Conservation (phyloP, 306 rosid species). For the Inga leiocalycina region DNA sequence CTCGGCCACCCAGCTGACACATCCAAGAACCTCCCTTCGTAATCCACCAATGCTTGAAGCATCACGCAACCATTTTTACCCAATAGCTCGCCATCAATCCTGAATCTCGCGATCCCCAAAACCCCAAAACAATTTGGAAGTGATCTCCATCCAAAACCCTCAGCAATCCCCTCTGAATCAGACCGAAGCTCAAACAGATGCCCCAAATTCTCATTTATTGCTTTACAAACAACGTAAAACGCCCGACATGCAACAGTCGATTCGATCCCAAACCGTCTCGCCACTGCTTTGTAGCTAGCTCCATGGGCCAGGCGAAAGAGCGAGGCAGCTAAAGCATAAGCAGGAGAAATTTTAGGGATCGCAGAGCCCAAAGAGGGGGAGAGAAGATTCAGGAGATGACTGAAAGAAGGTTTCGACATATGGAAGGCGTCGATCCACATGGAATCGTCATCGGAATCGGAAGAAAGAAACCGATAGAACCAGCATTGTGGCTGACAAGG, state of each 20-base stretch:
- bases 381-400: slow-evolving; percentile 57
- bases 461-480: slow-evolving; percentile 69
- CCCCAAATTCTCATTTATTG: slow-evolving; percentile 49
- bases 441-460: slow-evolving; percentile 41
- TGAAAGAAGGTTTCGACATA: slow-evolving; percentile 65
- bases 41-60: slow-evolving; percentile 82
- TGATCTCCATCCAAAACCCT: slow-evolving; percentile 65
- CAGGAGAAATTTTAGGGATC: slow-evolving; percentile 47
- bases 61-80: slow-evolving; percentile 50
- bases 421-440: slow-evolving; percentile 65
- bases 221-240: slow-evolving; percentile 60
- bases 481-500: slow-evolving; percentile 43
- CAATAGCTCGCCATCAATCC: slow-evolving; percentile 39
- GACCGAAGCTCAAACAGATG: slow-evolving; percentile 64
- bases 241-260: slow-evolving; percentile 61
- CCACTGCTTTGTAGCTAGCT: slow-evolving; percentile 57
- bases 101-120: slow-evolving; percentile 59
- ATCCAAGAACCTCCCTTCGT: slow-evolving; percentile 74
- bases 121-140: slow-evolving; percentile 83
- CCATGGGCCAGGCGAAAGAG: slow-evolving; percentile 78
- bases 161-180: slow-evolving; percentile 44
- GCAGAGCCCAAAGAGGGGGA: slow-evolving; percentile 39
- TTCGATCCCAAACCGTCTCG: slow-evolving; percentile 59
- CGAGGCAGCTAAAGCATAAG: slow-evolving; percentile 64
- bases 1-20: slow-evolving; percentile 92